A percentile compares a stretch with the other conserved stretches of the same genome.
phyloP scores from a whole-genome alignment of 176 grass and related monocot species.

The Rhynchospora pubera region DNA sequence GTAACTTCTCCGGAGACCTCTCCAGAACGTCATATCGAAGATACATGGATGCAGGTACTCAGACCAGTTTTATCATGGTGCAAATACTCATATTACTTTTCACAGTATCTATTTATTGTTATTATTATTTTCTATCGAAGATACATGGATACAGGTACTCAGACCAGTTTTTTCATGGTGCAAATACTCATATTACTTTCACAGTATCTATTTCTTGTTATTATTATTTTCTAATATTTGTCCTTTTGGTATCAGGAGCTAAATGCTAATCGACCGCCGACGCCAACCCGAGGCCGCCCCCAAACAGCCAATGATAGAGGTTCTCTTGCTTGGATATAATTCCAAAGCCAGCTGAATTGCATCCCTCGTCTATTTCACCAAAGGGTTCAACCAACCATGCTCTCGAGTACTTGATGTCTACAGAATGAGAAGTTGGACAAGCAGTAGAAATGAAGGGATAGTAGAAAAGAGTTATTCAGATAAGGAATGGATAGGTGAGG shows the following conservation, averaged over 20 bases:
- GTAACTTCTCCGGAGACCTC: conserved; percentile 88
- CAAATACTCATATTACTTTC: too few species aligned
- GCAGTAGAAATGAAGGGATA: conserved; percentile 18
- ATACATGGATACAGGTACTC: too few species aligned
- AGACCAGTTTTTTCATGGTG: too few species aligned
- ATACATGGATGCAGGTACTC: conserved; percentile 99
- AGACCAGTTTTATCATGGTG: background rate
- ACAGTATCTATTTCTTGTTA: too few species aligned
- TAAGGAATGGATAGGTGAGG: conserved; percentile 3
- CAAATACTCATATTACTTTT: background rate
- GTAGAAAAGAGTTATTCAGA: conserved; percentile 12
- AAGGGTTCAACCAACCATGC: conserved; percentile 1
- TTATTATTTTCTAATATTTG: background rate
- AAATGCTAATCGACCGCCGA: conserved; percentile 97
- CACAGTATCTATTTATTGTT: background rate
- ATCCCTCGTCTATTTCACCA: background rate
- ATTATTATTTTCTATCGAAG: too few species aligned
- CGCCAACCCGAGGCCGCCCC: conserved; percentile 87
- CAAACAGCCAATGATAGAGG: conserved; percentile 82
- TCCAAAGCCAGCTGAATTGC: conserved; percentile 2
- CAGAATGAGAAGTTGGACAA: background rate
- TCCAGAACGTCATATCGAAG: conserved; percentile 80
- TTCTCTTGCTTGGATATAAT: conserved; percentile 95
- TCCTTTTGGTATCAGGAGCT: conserved; percentile 57
- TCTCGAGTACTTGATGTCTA: conserved; percentile 13